Percentiles rank a stretch among this genome's conserved stretches.
These are phyloP conservation scores for Komagataea norvegica DNA, from an alignment of 1,139 yeast species.

Conservation along the genomic window DNA sequence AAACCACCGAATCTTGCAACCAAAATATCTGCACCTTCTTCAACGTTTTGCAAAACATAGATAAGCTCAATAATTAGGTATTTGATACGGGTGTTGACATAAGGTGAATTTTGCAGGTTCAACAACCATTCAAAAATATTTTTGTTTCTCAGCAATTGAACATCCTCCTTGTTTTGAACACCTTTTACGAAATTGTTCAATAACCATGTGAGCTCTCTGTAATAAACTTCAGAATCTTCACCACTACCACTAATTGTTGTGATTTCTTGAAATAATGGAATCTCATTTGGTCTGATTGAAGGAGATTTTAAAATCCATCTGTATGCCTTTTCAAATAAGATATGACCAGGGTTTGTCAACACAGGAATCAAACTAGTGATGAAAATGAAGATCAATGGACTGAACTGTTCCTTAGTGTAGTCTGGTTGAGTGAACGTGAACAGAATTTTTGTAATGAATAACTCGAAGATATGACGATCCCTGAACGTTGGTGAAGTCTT, in stretches of 20 bases:
- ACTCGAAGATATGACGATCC: conserved; percentile 53
- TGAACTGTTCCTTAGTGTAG: conserved; percentile 26
- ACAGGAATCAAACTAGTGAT: conserved; percentile 53
- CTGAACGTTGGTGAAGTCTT: conserved; percentile 38
- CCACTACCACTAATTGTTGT: conserved; percentile 33
- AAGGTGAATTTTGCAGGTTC: conserved; percentile 50
- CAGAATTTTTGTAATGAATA: conserved; percentile 58
- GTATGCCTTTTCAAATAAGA: conserved; percentile 62
- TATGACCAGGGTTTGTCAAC: conserved; percentile 64
- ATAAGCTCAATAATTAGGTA: conserved; percentile 41
- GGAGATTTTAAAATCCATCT: conserved; percentile 49
- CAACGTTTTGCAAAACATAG: conserved; percentile 47
- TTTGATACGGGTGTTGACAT: conserved; percentile 37
- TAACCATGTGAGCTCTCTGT: conserved; percentile 65
- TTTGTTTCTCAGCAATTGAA: conserved; percentile 44
- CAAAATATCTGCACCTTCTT: conserved; percentile 57
- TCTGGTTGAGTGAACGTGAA: conserved; percentile 37
- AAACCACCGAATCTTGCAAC: conserved; percentile 61
- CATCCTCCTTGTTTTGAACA: conserved; percentile 43
- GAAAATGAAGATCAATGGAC: conserved; percentile 42
- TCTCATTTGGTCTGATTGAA: conserved; percentile 46
- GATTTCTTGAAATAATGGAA: conserved; percentile 60
- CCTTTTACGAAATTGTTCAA: conserved; percentile 46
- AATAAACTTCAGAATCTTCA: conserved; percentile 47
- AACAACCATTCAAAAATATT: conserved; percentile 66